Evolutionary conservation across 2,329 filamentous ascomycete genomes (phyloP).

Genomic region (Fusarium denticulatum): DNA sequence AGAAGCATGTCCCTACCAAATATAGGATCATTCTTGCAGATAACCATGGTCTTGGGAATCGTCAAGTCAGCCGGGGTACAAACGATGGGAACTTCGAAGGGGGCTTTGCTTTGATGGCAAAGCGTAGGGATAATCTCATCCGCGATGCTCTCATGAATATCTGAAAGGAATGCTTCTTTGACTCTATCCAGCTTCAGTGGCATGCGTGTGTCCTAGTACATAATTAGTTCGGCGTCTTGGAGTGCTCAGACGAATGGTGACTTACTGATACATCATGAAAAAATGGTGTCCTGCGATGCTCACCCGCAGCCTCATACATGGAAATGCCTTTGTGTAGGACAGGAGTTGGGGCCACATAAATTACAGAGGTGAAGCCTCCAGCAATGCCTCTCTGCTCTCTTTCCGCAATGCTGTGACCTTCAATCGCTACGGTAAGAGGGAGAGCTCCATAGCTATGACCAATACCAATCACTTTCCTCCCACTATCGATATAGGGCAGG

Average conservation of each 20-base stretch:
- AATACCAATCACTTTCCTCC: constrained; percentile 2
- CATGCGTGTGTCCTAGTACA: neutral
- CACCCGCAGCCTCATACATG: constrained; percentile 15
- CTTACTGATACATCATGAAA: constrained; percentile 19
- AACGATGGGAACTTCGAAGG: constrained; percentile 6
- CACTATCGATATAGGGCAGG: neutral
- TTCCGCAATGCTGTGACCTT: constrained; percentile 5
- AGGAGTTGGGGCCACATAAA: constrained; percentile 20
- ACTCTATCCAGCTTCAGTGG: neutral
- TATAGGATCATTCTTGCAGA: constrained; percentile 14
- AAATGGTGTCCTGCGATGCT: neutral
- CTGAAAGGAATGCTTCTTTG: constrained; percentile 17
- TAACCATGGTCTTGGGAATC: constrained; percentile 3
- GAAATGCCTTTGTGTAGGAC: constrained; percentile 16
- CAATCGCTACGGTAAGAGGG: constrained; percentile 3
- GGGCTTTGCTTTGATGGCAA: constrained; percentile 17
- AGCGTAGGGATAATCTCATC: constrained; percentile 3
- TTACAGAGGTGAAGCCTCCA: constrained; percentile 9
- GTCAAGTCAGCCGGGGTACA: constrained; percentile 4
- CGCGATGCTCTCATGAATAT: constrained; percentile 6
- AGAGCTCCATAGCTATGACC: constrained; percentile 33
- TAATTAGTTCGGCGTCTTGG: neutral
- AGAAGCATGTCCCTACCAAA: constrained; percentile 1
- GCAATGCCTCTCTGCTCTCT: neutral
- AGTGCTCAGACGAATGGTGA: rapidly evolving